These are phyloP conservation scores for Syzygium jambos DNA, from an alignment of 345 rosid species.

Conservation along the genomic window DNA sequence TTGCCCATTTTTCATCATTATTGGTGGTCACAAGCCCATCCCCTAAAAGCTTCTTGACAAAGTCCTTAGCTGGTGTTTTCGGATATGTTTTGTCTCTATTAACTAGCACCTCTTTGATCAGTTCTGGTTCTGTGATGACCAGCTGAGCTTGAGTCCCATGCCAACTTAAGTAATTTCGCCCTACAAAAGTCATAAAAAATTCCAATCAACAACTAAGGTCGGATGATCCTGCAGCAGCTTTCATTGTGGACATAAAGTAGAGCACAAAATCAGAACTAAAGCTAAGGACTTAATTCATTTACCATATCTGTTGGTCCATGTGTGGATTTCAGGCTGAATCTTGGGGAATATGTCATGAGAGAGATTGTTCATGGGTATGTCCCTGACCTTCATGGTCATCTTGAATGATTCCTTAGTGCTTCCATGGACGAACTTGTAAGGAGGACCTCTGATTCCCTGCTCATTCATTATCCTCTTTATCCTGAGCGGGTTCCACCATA, in stretches of 20 bases:
- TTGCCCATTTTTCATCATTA: constrained; percentile 25
- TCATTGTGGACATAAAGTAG: background rate
- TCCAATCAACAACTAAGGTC: background rate
- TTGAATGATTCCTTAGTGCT: constrained; percentile 4
- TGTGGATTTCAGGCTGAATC: constrained; percentile 14
- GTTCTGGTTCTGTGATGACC: background rate
- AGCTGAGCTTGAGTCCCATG: background rate
- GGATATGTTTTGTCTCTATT: background rate
- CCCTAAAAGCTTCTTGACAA: background rate
- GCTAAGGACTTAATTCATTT: background rate
- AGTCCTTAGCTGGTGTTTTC: background rate
- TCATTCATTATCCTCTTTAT: constrained; percentile 5
- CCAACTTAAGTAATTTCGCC: constrained; percentile 2
- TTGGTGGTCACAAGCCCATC: constrained; percentile 16
- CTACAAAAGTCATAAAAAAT: background rate
- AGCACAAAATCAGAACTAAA: background rate
- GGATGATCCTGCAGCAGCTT: background rate
- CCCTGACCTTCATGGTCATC: background rate
- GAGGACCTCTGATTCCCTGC: constrained; percentile 7
- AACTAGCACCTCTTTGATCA: constrained; percentile 2
- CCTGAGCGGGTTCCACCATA: constrained; percentile 13
- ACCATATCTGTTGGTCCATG: constrained; percentile 23
- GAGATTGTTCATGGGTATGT: background rate
- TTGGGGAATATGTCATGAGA: constrained; percentile 1
- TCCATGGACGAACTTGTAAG: constrained; percentile 11